phyloP scores from a whole-genome alignment of 2,329 filamentous ascomycete species.

The Zopfia rhizophila region DNA sequence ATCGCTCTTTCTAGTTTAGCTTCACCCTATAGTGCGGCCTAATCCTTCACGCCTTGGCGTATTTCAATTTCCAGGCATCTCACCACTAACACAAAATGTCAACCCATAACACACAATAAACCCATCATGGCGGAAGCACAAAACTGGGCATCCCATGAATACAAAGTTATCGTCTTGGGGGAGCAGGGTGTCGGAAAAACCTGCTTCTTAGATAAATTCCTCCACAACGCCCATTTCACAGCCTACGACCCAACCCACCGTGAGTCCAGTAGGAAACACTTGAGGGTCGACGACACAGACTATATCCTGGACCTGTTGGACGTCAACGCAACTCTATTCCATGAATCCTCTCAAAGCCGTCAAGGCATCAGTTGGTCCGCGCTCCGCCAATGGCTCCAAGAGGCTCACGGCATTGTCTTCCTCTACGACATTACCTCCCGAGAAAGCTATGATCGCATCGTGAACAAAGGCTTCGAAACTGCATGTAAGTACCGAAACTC shows the following conservation, averaged over 20 bases:
- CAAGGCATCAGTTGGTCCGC: background rate
- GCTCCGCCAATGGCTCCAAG: background rate
- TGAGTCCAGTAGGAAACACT: background rate
- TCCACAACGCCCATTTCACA: conserved; percentile 13
- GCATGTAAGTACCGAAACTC: conserved; percentile 22
- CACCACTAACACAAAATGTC: no score
- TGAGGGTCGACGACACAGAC: conserved; percentile 20
- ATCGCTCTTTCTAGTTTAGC: no score
- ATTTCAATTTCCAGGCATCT: no score
- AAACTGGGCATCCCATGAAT: no score
- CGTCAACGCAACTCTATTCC: conserved; percentile 28
- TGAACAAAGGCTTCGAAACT: conserved; percentile 27
- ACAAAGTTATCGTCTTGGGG: conserved; percentile 31
- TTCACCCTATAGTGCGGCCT: no score
- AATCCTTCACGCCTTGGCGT: no score
- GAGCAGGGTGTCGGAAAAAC: conserved; percentile 38
- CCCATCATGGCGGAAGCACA: no score
- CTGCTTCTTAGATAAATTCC: conserved; percentile 36
- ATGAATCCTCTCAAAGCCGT: conserved; percentile 10
- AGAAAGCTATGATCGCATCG: conserved; percentile 34
- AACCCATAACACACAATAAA: no score
- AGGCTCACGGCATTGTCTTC: conserved; percentile 36
- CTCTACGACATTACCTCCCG: conserved; percentile 40
- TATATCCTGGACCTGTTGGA: conserved; percentile 30
- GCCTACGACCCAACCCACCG: conserved; percentile 19